Percentiles rank a stretch among this genome's conserved stretches.
Evolutionary conservation across 208 protist species (phyloP).

Genomic region (Eutreptiella sp.): DNA sequence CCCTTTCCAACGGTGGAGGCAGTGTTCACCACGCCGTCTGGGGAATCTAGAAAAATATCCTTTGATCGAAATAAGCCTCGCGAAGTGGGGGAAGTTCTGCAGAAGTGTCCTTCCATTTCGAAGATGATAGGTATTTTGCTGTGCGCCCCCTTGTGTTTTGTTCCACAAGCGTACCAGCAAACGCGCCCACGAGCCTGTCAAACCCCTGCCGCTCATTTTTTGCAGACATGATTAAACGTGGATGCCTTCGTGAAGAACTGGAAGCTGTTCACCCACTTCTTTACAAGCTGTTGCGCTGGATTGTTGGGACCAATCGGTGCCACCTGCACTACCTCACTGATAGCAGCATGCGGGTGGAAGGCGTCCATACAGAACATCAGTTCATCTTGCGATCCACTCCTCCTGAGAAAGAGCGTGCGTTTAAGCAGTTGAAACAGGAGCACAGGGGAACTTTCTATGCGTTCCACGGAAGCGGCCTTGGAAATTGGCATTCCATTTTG

Average conservation of each 20-base stretch:
- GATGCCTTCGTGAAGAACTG: constrained; percentile 16
- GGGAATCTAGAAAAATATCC: too few relatives aligned
- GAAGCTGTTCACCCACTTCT: constrained; percentile 22
- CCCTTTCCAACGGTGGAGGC: too few relatives aligned
- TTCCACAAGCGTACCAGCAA: too few relatives aligned
- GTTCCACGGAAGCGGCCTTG: constrained; percentile 40
- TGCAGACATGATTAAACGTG: constrained; percentile 7
- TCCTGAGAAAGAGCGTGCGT: constrained; percentile 38
- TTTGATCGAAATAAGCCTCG: too few relatives aligned
- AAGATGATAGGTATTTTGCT: not conserved
- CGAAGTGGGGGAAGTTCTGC: too few relatives aligned
- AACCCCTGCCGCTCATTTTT: too few relatives aligned
- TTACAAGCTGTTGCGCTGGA: constrained; percentile 36
- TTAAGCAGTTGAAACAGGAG: constrained; percentile 35
- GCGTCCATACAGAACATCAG: constrained; percentile 34
- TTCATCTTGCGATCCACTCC: constrained; percentile 31
- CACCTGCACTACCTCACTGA: constrained; percentile 27
- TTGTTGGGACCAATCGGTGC: constrained; percentile 26
- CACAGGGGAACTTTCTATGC: constrained; percentile 39
- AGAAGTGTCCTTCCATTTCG: constrained; percentile 8
- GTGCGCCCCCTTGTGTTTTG: too few relatives aligned
- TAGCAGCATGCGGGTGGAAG: constrained; percentile 35
- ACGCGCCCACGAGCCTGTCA: too few relatives aligned
- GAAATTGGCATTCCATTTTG: constrained; percentile 44
- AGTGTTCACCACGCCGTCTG: too few relatives aligned